Evolutionary conservation across 768 basidiomycete species (phyloP), one percentile per base, ranked within the genome.

Genomic region (Suillus placidus): DNA sequence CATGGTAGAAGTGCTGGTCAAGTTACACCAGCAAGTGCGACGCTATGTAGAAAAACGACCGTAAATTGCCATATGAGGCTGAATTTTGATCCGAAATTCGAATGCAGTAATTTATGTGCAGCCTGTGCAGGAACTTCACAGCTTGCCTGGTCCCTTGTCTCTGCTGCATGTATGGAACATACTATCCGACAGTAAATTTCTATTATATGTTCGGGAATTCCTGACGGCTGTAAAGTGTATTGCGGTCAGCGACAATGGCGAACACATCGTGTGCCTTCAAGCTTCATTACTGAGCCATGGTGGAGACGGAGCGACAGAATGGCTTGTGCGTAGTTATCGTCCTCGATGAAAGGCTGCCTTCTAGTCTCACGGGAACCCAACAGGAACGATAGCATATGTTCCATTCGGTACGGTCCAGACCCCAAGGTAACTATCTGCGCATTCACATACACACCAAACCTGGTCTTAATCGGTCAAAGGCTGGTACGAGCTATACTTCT

Each of bases 161-260:
- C 86, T 87, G 49, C 85, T 99, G 77, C 88, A 90, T 67, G 83
- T 99, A 10, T 99, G 97, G 97, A 83, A 85, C 55, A 92, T 26
- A 26, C 26, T 98, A 37, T 80, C 87, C 61, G 91, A 90, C 6
- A 97, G 97, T 65, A 94, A 97, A 79, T 95, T 94, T 74, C 83
- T 99, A 40, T 60, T 26, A n/a, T 93, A 89, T 76, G 90, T 87
- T 3, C 99, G 97, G 97, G 97, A 99, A 77, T 98, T 97, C 85
- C 92, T 93, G 49, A 99, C 97, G 0, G 97, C 97, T 6, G 93
- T 99, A 70, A 98, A 98, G 84, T 84, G 96, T 54, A 9, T 35
- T 35, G 87, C 88, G 7, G 97, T 96, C 83, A 94, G 87, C 77
- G 91, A 92, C 64, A 89, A 92, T 71, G 93, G 92, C 73, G 84